Evolutionary conservation across 345 rosid genomes (phyloP), one percentile per base, ranked within the genome.

Genomic region (Eucalyptus dawsonii): DNA sequence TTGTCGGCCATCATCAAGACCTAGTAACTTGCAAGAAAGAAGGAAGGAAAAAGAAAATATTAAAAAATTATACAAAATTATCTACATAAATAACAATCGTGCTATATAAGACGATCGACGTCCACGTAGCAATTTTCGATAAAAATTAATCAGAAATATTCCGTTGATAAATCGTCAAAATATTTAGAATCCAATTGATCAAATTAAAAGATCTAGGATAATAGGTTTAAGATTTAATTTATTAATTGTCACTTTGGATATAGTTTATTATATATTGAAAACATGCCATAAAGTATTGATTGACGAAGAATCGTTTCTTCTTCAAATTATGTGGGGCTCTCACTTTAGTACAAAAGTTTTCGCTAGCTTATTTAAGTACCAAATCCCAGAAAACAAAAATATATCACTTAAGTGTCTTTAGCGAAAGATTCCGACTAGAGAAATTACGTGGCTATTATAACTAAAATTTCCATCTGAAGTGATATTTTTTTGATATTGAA

Each of bases 61-160:
- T 50, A 15, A 50, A 62, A 62, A 27, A 29, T 27, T 25, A 12
- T 62, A 27, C 2, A 27, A 62, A 27, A 27, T 6, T 27, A 11
- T 60, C 7, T 11, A 60, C 2, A 0, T 60, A 11, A 27, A 11
- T 14, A 50, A 9, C 0, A 4, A 13, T 29, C 4, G 4, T 29
- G 34, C 3, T n/a, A 27, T 14, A 4, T 62, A 27, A 29, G 4
- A 27, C 0, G 0, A 6, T 4, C 4, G 0, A 12, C 1, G 4
- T 27, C 4, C 3, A 62, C 5, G 0, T 60, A 27, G 31, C 8
- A 11, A 62, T 62, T 62, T 62, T 60, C 4, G 0, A 13, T 2
- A 7, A 27, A 60, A 60, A 60, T 60, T 62, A 62, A 4, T 6
- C 0, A 3, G 2, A 62, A 62, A 13, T 5, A 62, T 14, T 29